These are phyloP conservation scores for Polymyxa betae DNA, from an alignment of 208 protist genomes.

Conservation along the genomic window DNA sequence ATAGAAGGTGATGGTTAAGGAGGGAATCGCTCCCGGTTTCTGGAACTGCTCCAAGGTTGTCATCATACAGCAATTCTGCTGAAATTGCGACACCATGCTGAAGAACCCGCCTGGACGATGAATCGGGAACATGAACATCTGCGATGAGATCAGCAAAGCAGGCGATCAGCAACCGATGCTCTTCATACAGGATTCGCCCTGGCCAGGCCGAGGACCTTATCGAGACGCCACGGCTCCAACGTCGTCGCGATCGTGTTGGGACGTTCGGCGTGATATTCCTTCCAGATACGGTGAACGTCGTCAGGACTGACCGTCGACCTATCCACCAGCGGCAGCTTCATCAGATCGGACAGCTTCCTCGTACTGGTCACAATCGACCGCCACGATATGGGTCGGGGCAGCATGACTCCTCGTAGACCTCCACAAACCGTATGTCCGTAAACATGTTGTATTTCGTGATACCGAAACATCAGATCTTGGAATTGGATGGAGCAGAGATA, in stretches of 20 bases:
- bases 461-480: no score
- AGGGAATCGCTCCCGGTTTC: background rate
- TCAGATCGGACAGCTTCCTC: background rate
- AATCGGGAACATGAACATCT: background rate
- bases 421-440: no score
- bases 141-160: no score
- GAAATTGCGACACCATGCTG: background rate
- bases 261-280: background rate
- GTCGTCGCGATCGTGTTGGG: background rate
- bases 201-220: background rate
- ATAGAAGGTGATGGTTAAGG: background rate
- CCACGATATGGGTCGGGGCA: no score
- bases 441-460: no score
- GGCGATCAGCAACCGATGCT: background rate
- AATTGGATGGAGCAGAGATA: no score
- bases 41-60: background rate
- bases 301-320: background rate
- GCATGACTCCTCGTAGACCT: no score
- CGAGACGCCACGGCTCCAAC: background rate
- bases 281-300: background rate
- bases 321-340: constrained; percentile 13
- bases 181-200: background rate
- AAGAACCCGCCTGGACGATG: background rate
- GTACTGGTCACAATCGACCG: no score
- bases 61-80: background rate